These are phyloP conservation scores for Pancytospora philotis DNA, from an alignment of 371 early-diverging fungal genomes.

Conservation along the genomic window DNA sequence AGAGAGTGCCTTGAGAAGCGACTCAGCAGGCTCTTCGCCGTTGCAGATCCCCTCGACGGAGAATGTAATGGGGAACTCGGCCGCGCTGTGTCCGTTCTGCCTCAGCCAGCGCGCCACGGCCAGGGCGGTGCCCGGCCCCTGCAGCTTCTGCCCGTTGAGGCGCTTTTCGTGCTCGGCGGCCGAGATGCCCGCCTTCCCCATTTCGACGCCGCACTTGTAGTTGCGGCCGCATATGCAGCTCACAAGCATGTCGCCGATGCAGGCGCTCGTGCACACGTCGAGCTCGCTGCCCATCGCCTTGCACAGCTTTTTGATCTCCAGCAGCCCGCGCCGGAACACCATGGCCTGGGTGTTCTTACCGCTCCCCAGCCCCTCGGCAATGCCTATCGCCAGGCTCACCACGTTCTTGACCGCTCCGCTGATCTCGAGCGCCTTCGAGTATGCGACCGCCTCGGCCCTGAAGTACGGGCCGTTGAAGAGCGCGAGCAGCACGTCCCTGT, in stretches of 20 bases:
- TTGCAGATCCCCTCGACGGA: constrained; percentile 75
- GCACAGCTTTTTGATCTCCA: constrained; percentile 84
- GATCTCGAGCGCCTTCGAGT: constrained; percentile 79
- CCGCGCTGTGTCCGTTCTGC: not conserved
- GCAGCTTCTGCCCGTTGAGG: constrained; percentile 88
- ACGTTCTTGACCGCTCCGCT: constrained; percentile 96
- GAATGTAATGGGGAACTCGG: constrained; percentile 74
- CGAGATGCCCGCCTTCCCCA: not conserved
- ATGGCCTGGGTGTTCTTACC: constrained; percentile 90
- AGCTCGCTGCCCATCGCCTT: constrained; percentile 68
- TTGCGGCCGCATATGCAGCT: constrained; percentile 90
- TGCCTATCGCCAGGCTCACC: constrained; percentile 87
- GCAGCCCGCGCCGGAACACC: constrained; percentile 79
- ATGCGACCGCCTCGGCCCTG: constrained; percentile 65
- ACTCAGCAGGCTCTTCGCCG: constrained; percentile 57
- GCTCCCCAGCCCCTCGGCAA: constrained; percentile 70
- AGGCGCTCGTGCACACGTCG: constrained; percentile 82
- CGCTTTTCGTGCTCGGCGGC: constrained; percentile 60
- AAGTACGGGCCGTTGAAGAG: constrained; percentile 77
- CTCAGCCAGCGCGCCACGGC: constrained; percentile 72
- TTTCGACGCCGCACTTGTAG: constrained; percentile 64
- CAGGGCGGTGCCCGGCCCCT: constrained; percentile 78
- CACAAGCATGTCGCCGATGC: constrained; percentile 75
- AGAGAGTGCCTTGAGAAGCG: constrained; percentile 1
- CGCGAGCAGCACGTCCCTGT: constrained; percentile 65